phyloP scores from a whole-genome alignment of 202 grass and related monocot genomes.

The Schoenoplectus tabernaemontani region DNA sequence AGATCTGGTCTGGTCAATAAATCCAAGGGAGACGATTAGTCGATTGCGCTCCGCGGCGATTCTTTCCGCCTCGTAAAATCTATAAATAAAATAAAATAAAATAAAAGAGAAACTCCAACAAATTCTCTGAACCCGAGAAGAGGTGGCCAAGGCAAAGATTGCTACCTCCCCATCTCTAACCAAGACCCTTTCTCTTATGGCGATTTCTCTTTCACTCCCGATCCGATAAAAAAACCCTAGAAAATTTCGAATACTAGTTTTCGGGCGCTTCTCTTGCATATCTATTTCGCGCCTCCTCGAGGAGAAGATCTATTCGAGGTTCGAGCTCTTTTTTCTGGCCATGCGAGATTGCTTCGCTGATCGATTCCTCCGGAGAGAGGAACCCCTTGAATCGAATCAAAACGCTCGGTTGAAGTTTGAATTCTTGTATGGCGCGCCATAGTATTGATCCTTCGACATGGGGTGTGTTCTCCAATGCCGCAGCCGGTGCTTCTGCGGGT shows the following conservation, averaged over 20 bases:
- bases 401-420: background rate
- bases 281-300: background rate
- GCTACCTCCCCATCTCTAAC: background rate
- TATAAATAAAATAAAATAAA: background rate
- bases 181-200: background rate
- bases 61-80: constrained; percentile 5
- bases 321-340: constrained; percentile 26
- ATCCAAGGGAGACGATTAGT: background rate
- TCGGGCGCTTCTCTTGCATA: background rate
- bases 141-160: background rate
- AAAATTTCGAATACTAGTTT: constrained; percentile 11
- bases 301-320: constrained; percentile 20
- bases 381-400: constrained; percentile 5
- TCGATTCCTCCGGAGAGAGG: constrained; percentile 27
- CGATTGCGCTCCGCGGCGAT: background rate
- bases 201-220: constrained; percentile 8
- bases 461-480: constrained; percentile 47
- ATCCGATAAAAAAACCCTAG: constrained; percentile 38
- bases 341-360: constrained; percentile 7
- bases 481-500: constrained; percentile 79
- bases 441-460: constrained; percentile 23
- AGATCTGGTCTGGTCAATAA: constrained; percentile 8
- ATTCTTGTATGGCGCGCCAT: constrained; percentile 27
- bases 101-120: background rate
- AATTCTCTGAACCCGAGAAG: background rate